Conservation (phyloP, 208 protist species). For the Eutreptiella sp. region DNA sequence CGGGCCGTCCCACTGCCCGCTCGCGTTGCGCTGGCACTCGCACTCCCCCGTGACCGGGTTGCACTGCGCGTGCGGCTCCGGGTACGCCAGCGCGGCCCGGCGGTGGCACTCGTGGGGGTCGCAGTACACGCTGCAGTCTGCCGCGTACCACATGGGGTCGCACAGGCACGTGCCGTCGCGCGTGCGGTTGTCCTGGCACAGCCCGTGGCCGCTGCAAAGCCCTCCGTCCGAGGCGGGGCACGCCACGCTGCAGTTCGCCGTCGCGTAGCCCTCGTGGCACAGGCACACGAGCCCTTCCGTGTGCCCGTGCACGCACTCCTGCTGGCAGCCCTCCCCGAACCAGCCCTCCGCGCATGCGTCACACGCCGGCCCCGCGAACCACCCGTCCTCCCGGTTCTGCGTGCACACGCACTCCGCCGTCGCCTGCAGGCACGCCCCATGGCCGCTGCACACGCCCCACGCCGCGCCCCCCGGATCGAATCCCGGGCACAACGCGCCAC, state of each 20-base stretch:
- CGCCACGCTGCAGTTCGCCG: no score
- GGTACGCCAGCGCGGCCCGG: not conserved
- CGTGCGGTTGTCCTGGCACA: not conserved
- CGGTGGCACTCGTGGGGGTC: not conserved
- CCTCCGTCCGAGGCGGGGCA: not conserved
- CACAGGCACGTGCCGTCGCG: conserved; percentile 14
- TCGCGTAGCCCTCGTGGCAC: no score
- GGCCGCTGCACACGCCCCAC: not conserved
- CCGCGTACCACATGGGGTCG: conserved; percentile 2
- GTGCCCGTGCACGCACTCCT: no score
- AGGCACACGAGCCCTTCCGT: no score
- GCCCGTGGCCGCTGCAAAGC: not conserved
- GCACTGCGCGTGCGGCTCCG: conserved; percentile 2
- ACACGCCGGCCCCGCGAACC: no score
- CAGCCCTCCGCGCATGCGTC: no score
- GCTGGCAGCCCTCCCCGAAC: no score
- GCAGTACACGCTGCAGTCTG: conserved; percentile 7
- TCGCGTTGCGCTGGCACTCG: conserved; percentile 5
- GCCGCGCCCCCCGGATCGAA: not conserved
- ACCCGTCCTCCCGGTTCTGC: not conserved
- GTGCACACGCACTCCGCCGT: not conserved
- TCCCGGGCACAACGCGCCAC: conserved; percentile 16
- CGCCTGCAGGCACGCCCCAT: not conserved
- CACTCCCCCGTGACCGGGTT: conserved; percentile 20
- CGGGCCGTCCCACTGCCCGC: conserved; percentile 15